phyloP scores from a whole-genome alignment of 1,139 yeast genomes.

The Yamadazyma epiphylla region DNA sequence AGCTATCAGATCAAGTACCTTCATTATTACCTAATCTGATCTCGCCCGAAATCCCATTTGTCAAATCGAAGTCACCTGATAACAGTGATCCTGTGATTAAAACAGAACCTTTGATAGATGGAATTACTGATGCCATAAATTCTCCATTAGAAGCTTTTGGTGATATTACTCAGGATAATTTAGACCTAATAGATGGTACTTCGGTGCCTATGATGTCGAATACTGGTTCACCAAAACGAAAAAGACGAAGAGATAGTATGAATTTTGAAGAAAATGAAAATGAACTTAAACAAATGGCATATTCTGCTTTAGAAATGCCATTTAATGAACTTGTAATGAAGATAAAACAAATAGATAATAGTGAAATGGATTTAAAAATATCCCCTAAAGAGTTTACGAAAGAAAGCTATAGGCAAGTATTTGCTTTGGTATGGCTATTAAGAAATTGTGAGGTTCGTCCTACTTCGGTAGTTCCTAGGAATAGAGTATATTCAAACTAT shows the following conservation, averaged over 20 bases:
- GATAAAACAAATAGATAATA: slow-evolving; percentile 45
- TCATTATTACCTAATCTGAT: too few species aligned
- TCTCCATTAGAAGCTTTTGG: background rate
- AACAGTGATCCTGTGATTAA: background rate
- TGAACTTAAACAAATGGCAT: slow-evolving; percentile 49
- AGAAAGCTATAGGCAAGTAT: slow-evolving; percentile 70
- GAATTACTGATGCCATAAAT: background rate
- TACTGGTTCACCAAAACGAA: background rate
- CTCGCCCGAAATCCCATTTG: background rate
- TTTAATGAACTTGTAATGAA: slow-evolving; percentile 49
- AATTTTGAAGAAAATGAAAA: slow-evolving; percentile 1
- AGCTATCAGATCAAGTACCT: background rate
- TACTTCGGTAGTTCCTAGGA: slow-evolving; percentile 79
- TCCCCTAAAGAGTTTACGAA: slow-evolving; percentile 19
- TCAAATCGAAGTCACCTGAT: background rate
- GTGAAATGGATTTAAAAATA: slow-evolving; percentile 13
- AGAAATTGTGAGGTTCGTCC: slow-evolving; percentile 62
- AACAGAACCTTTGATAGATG: too few species aligned
- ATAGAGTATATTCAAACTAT: slow-evolving; percentile 76
- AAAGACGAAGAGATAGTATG: background rate
- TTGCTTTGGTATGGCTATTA: slow-evolving; percentile 79
- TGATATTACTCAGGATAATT: background rate
- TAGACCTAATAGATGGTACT: too few species aligned
- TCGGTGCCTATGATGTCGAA: slow-evolving; percentile 2
- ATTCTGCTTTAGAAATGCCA: slow-evolving; percentile 37